Evolutionary conservation across 805 yeast species (phyloP).

Genomic region (Kodamaea hsintzibuensis): DNA sequence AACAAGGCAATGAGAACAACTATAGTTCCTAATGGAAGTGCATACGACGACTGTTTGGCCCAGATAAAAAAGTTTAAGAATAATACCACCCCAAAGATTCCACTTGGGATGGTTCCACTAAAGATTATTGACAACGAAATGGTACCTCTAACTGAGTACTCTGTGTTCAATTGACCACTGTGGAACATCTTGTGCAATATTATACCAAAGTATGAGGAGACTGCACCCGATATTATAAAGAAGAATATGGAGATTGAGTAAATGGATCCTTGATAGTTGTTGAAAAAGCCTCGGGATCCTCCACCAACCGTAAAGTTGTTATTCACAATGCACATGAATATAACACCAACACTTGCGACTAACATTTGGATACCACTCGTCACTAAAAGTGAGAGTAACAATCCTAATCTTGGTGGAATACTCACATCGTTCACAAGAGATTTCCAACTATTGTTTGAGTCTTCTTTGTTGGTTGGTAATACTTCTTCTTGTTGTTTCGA

Average conservation of each 20-base stretch:
- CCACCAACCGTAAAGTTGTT: slow-evolving; percentile 21
- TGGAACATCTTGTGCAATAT: slow-evolving; percentile 59
- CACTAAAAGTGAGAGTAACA: slow-evolving; percentile 54
- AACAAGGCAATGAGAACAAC: slow-evolving; percentile 59
- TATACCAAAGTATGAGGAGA: slow-evolving; percentile 74
- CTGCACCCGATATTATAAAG: slow-evolving; percentile 68
- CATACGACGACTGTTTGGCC: slow-evolving; percentile 73
- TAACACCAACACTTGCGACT: slow-evolving; percentile 63
- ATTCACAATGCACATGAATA: slow-evolving; percentile 49
- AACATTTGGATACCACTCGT: slow-evolving; percentile 77
- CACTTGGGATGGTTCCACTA: slow-evolving; percentile 46
- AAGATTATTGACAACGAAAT: slow-evolving; percentile 25
- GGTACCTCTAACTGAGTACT: slow-evolving; percentile 16
- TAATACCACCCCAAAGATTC: slow-evolving; percentile 51
- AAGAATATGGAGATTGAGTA: slow-evolving; percentile 58
- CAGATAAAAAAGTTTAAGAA: slow-evolving; percentile 68
- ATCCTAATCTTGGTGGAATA: slow-evolving; percentile 49
- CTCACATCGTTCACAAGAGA: slow-evolving; percentile 54
- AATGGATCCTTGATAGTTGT: slow-evolving; percentile 67
- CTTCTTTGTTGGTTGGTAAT: slow-evolving; percentile 12
- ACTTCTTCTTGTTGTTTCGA: slow-evolving; percentile 14
- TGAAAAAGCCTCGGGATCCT: slow-evolving; percentile 58
- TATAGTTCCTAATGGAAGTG: slow-evolving; percentile 78
- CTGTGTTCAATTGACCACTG: slow-evolving; percentile 33
- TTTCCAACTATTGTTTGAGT: slow-evolving; percentile 44